These are phyloP conservation scores for Neurospora sp. DNA, from an alignment of 495 filamentous ascomycete genomes.

Conservation along the genomic window DNA sequence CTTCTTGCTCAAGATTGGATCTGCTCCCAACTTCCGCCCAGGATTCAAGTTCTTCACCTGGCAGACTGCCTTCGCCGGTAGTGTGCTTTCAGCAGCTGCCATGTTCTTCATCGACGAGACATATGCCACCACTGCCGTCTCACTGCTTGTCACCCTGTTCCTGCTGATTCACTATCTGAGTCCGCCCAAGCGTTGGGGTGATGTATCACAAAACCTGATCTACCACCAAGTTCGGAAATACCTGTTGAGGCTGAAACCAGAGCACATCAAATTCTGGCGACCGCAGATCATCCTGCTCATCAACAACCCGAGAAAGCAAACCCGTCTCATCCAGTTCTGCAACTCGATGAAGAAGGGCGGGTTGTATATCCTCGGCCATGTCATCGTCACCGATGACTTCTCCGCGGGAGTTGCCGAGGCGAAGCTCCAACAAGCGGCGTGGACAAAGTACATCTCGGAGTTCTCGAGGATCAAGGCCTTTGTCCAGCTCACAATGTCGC, in stretches of 20 bases:
- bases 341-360: slow-evolving; percentile 85
- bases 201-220: slow-evolving; percentile 81
- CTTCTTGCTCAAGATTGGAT: slow-evolving; percentile 82
- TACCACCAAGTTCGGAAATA: slow-evolving; percentile 92
- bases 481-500: slow-evolving; percentile 74
- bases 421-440: slow-evolving; percentile 66
- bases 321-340: slow-evolving; percentile 79
- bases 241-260: slow-evolving; percentile 66
- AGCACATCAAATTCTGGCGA: slow-evolving; percentile 89
- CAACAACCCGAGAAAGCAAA: slow-evolving; percentile 68
- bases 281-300: slow-evolving; percentile 78
- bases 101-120: slow-evolving; percentile 89
- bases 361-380: slow-evolving; percentile 77
- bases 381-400: slow-evolving; percentile 79
- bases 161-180: slow-evolving; percentile 76
- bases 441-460: slow-evolving; percentile 74
- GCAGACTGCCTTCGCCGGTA: slow-evolving; percentile 67
- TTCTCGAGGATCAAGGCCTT: slow-evolving; percentile 85
- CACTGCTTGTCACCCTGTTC: slow-evolving; percentile 64
- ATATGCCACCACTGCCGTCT: slow-evolving; percentile 68
- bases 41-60: slow-evolving; percentile 85
- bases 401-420: slow-evolving; percentile 68
- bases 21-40: slow-evolving; percentile 83
- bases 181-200: slow-evolving; percentile 81
- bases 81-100: slow-evolving; percentile 60